Evolutionary conservation across 768 basidiomycete genomes (phyloP).

Genomic region (Pleurotus pulmonarius): DNA sequence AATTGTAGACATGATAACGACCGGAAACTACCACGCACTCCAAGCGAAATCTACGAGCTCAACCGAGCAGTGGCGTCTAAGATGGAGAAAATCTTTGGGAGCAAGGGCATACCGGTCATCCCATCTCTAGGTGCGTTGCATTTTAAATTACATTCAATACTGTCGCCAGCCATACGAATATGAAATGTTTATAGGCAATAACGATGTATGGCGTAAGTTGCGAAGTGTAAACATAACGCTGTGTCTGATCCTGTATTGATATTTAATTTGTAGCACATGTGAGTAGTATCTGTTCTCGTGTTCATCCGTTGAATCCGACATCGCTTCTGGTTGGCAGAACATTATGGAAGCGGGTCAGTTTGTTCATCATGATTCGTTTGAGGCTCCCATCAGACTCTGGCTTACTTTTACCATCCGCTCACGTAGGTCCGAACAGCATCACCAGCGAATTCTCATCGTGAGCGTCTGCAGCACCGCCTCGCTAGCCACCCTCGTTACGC

Average conservation of each 20-base stretch:
- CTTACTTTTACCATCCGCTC: slow-evolving; percentile 9
- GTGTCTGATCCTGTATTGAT: slow-evolving; percentile 1
- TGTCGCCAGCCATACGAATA: neutral
- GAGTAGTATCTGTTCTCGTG: slow-evolving; percentile 16
- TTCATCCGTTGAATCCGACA: slow-evolving; percentile 8
- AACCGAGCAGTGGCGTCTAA: slow-evolving; percentile 64
- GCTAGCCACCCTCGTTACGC: slow-evolving; percentile 9
- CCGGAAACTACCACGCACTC: slow-evolving; percentile 72
- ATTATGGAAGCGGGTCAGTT: slow-evolving; percentile 58
- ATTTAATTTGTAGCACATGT: slow-evolving; percentile 50
- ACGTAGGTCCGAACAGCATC: slow-evolving; percentile 61
- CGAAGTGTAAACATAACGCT: slow-evolving; percentile 10
- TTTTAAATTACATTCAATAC: neutral
- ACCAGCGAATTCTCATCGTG: slow-evolving; percentile 69
- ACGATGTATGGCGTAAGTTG: slow-evolving; percentile 85
- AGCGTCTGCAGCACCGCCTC: slow-evolving; percentile 18
- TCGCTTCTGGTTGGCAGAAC: slow-evolving; percentile 39
- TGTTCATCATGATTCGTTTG: neutral
- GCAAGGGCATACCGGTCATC: slow-evolving; percentile 70
- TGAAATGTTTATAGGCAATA: slow-evolving; percentile 58
- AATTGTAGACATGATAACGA: slow-evolving; percentile 78
- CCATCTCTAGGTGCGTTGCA: slow-evolving; percentile 64
- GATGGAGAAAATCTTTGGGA: slow-evolving; percentile 73
- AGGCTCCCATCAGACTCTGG: neutral
- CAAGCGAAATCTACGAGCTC: slow-evolving; percentile 71